Conservation (phyloP, 2,329 filamentous ascomycete genomes). For the Aureobasidium sp. region DNA sequence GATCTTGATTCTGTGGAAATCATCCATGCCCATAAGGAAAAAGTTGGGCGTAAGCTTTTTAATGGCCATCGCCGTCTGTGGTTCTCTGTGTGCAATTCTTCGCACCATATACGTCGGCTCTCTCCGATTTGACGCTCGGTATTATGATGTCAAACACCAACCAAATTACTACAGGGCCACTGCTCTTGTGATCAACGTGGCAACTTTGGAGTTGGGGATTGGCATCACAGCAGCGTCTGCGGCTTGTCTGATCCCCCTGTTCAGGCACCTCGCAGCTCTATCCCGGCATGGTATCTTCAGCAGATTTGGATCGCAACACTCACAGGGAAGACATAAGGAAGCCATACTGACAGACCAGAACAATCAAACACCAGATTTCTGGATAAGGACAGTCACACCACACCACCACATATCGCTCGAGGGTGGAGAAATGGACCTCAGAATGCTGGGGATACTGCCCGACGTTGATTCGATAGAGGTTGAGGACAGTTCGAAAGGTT, state of each 20-base stretch:
- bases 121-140: background rate
- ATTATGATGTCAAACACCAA: background rate
- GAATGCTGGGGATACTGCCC: background rate
- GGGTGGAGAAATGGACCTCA: background rate
- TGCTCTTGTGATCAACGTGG: background rate
- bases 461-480: background rate
- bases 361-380: too few relatives aligned
- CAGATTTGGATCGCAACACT: too few relatives aligned
- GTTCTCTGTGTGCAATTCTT: background rate
- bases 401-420: too few relatives aligned
- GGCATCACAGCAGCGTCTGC: background rate
- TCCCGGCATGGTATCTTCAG: background rate
- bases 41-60: background rate
- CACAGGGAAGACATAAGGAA: too few relatives aligned
- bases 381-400: background rate
- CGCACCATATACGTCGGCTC: background rate
- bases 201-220: background rate
- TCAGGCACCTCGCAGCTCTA: background rate
- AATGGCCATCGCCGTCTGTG: background rate
- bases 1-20: background rate
- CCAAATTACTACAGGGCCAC: background rate
- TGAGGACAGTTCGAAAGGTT: background rate
- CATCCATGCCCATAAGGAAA: background rate
- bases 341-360: too few relatives aligned
- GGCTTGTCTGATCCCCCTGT: background rate